These are phyloP conservation scores for Phytophthora hibernalis DNA, from an alignment of 352 stramenopile species.

Conservation along the genomic window DNA sequence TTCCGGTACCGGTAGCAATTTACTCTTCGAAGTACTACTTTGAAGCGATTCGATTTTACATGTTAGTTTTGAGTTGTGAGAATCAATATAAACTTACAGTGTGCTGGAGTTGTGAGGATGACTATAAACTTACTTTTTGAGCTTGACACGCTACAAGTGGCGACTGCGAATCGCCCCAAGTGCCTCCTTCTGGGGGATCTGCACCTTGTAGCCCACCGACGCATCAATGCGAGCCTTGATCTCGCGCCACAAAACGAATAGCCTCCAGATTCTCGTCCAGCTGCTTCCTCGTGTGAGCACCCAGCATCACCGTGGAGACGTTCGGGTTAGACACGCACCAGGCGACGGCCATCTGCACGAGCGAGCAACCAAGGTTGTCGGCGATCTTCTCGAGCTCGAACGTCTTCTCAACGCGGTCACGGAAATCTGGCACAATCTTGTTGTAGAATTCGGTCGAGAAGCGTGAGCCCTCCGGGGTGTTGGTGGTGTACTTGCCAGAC, in stretches of 20 bases:
- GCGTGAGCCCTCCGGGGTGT: slow-evolving; percentile 34
- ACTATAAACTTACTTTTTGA: too few relatives aligned
- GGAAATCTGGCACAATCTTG: slow-evolving; percentile 39
- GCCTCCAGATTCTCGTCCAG: slow-evolving; percentile 63
- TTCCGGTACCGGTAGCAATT: too few relatives aligned
- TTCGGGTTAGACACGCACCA: slow-evolving; percentile 59
- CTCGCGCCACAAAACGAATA: slow-evolving; percentile 47
- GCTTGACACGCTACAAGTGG: too few relatives aligned
- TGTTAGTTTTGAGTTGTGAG: too few relatives aligned
- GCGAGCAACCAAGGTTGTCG: slow-evolving; percentile 40
- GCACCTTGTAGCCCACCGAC: slow-evolving; percentile 42
- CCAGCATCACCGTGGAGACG: slow-evolving; percentile 57
- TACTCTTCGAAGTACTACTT: too few relatives aligned
- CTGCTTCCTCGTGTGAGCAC: slow-evolving; percentile 54
- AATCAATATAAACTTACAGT: too few relatives aligned
- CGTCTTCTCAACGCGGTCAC: slow-evolving; percentile 36
- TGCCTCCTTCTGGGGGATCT: slow-evolving; percentile 34
- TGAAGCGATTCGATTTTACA: too few relatives aligned
- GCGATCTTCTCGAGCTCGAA: slow-evolving; percentile 44
- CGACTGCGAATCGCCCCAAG: too few relatives aligned
- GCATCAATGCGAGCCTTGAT: slow-evolving; percentile 62
- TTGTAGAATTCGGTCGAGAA: slow-evolving; percentile 41
- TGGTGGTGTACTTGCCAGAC: slow-evolving; percentile 59
- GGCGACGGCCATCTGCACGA: slow-evolving; percentile 30
- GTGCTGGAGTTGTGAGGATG: too few relatives aligned